Base-by-base conservation (phyloP, 2,329 filamentous ascomycete genomes). In the Hypocrella siamensis region DNA sequence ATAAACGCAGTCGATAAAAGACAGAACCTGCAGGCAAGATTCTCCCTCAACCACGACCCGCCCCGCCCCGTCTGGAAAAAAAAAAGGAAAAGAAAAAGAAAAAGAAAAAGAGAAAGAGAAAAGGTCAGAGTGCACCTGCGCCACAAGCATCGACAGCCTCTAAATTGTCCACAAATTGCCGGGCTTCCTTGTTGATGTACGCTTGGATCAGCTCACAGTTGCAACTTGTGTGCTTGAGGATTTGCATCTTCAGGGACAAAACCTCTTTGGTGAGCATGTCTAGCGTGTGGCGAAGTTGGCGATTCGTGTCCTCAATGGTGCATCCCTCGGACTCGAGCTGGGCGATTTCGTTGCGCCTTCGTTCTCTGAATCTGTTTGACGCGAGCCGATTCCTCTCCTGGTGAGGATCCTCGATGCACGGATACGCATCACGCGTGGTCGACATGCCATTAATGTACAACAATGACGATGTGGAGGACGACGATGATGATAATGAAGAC, bases 351-450 rank as follows among this genome's bases (percentile, higher is more conserved):
- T 41, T 38, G 1, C 37, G 36, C 25, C 46, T 47, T 29, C 38
- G 44, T 17, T 37, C 11, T 2, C 45, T 42, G 19, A 45, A 45
- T 18, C 40, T 46, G 32, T 42, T 47, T 30, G 46, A 44, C 4
- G 45, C 44, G 7, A 43, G 15, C 8, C 45, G 43, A 14, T 43
- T 47, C n/a, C 43, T 34, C 18, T 39, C 37, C 3, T 43, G 42
- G 0, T 31, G 27, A 17, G n/a, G 11, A 17, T 28, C 35, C 14
- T 27, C 29, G 14, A 19, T 31, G 3, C 24, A 10, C 26, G 22
- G 12, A 19, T 14, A 12, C 22, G 30, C 9, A 22, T 28, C 10
- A n/a, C 9, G 14, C 6, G 10, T 15, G 26, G n/a, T 9, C 19
- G 31, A 10, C 17, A 19, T n/a, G n/a, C n/a, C n/a, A n/a, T n/a